Percentiles rank a stretch among this genome's conserved stretches.
Evolutionary conservation across 139 green algal genomes (phyloP).

Genomic region (Coccomyxa sp.): DNA sequence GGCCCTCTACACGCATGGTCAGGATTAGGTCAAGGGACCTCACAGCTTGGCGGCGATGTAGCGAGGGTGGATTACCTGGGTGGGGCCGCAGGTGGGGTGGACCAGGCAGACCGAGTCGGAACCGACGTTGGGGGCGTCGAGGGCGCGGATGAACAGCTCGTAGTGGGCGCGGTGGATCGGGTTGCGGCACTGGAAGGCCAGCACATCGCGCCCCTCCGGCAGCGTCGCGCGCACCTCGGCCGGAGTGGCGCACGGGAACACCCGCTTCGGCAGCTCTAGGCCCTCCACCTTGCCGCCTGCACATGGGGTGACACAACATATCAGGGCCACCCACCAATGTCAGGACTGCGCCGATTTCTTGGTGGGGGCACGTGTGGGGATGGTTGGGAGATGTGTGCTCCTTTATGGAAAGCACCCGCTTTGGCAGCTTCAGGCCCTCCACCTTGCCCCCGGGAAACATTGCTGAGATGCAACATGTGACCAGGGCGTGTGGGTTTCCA

Average conservation of each 20-base stretch:
- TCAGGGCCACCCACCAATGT: background rate
- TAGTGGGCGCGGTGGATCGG: conserved; percentile 91
- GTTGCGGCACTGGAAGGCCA: conserved; percentile 96
- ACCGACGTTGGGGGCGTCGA: conserved; percentile 76
- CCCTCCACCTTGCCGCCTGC: conserved; percentile 61
- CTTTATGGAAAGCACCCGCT: conserved; percentile 54
- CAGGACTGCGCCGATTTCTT: background rate
- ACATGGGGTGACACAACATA: background rate
- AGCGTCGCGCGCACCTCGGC: conserved; percentile 68
- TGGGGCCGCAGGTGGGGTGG: conserved; percentile 87
- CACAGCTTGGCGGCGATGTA: no score
- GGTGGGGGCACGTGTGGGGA: no score
- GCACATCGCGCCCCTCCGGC: conserved; percentile 68
- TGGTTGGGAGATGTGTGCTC: no score
- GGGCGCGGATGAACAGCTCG: conserved; percentile 86
- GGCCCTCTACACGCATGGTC: no score
- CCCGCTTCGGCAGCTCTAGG: conserved; percentile 71
- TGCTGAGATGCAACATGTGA: no score
- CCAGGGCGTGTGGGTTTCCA: no score
- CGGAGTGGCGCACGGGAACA: conserved; percentile 80
- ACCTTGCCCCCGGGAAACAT: conserved; percentile 38
- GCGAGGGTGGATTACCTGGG: conserved; percentile 43
- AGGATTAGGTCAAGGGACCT: no score
- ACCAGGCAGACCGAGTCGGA: conserved; percentile 75
- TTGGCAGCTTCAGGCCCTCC: conserved; percentile 73